Percentiles rank a stretch among this genome's conserved stretches.
Conservation (phyloP, 2,329 filamentous ascomycete genomes). For the Aureobasidium uvarum region DNA sequence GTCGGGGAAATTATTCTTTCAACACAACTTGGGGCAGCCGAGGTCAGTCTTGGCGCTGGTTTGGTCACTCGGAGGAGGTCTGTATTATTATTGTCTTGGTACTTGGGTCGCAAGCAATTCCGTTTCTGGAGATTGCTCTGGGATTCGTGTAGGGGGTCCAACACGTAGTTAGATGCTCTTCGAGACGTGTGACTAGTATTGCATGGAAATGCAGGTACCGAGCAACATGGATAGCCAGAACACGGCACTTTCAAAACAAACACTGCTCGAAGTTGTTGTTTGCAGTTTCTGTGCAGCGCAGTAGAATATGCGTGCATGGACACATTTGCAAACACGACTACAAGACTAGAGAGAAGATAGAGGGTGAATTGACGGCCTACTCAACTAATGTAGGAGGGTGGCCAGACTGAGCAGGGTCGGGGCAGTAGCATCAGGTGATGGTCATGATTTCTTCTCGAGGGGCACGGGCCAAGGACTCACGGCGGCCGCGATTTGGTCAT, state of each 20-base stretch:
- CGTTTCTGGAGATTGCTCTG: neutral
- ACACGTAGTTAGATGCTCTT: neutral
- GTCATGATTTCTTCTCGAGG: neutral
- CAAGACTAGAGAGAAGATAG: neutral
- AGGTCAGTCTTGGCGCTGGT: slow-evolving; percentile 5
- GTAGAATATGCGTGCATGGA: neutral
- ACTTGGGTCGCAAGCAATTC: slow-evolving; percentile 4
- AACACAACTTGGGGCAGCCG: slow-evolving; percentile 1
- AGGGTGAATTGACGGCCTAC: neutral
- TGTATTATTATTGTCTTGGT: neutral
- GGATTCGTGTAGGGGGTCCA: neutral
- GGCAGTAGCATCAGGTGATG: slow-evolving; percentile 10
- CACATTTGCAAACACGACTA: neutral
- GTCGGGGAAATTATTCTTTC: slow-evolving; percentile 24
- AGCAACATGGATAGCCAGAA: neutral
- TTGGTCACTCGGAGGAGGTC: neutral
- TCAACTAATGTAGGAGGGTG: neutral
- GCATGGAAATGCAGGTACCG: neutral
- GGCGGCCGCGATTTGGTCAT: neutral
- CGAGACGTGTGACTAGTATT: neutral
- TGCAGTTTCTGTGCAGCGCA: neutral
- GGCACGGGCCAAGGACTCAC: slow-evolving; percentile 3
- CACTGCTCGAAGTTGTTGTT: neutral
- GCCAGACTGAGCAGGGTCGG: neutral
- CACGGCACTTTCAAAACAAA: neutral